These are phyloP conservation scores for Rhynchospora pubera DNA, from an alignment of 176 grass and related monocot species.

Conservation along the genomic window DNA sequence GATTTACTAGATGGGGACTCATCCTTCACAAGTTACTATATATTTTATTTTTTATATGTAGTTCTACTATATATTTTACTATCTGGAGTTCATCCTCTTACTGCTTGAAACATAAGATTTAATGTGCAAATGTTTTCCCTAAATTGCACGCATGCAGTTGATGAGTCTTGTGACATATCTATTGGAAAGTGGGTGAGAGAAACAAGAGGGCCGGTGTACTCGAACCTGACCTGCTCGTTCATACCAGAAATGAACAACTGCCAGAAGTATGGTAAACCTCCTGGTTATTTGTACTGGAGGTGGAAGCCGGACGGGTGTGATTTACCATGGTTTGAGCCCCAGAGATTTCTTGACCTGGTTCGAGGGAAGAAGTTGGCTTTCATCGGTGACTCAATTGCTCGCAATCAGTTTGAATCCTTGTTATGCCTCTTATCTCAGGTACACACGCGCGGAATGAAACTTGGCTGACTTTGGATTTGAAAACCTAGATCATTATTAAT, in stretches of 20 bases:
- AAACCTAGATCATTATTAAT: neutral
- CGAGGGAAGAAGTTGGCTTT: conserved; percentile 45
- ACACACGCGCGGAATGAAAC: neutral
- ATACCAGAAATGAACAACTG: conserved; percentile 36
- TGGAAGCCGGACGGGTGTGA: conserved; percentile 40
- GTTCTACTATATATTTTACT: too few species aligned
- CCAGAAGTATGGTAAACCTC: conserved; percentile 32
- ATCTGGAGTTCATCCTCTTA: neutral
- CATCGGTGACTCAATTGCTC: conserved; percentile 46
- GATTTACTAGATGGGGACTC: neutral
- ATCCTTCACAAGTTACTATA: neutral
- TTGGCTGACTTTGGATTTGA: neutral
- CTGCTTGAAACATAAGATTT: neutral
- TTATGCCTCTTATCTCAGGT: conserved; percentile 46
- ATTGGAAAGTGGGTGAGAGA: conserved; percentile 41
- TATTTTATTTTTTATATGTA: neutral
- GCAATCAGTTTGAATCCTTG: conserved; percentile 53
- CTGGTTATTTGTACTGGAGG: conserved; percentile 36
- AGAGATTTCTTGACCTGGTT: conserved; percentile 29
- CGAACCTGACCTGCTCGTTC: conserved; percentile 32
- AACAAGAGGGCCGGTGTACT: conserved; percentile 20
- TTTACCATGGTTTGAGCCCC: conserved; percentile 35
- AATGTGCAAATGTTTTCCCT: neutral
- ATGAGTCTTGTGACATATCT: conserved; percentile 26
- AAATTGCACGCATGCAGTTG: neutral